Evolutionary conservation across 2,329 filamentous ascomycete species (phyloP).

Genomic region (Fusarium falciforme): DNA sequence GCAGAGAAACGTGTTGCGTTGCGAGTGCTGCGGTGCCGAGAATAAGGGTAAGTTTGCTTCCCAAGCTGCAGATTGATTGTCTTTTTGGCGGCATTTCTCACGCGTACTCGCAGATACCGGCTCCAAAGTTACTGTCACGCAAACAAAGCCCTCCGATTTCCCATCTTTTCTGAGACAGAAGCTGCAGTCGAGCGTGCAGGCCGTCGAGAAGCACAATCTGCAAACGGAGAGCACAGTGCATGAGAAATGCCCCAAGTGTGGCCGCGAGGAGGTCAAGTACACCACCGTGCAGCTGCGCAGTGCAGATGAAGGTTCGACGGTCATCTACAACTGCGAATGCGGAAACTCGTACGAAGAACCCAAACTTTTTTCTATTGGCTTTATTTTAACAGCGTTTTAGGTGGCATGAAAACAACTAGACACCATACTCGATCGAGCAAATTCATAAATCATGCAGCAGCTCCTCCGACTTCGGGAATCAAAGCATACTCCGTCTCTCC

Average conservation of each 20-base stretch:
- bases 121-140: constrained; percentile 80
- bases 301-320: constrained; percentile 94
- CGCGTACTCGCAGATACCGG: constrained; percentile 68
- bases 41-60: constrained; percentile 75
- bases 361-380: constrained; percentile 22
- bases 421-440: constrained; percentile 27
- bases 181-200: constrained; percentile 83
- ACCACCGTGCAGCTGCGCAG: constrained; percentile 87
- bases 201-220: constrained; percentile 80
- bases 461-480: constrained; percentile 73
- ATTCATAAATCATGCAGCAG: constrained; percentile 50
- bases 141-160: constrained; percentile 90
- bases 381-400: constrained; percentile 48
- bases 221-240: constrained; percentile 76
- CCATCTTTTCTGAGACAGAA: constrained; percentile 90
- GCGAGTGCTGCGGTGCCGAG: constrained; percentile 86
- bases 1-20: constrained; percentile 79
- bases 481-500: constrained; percentile 92
- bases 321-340: constrained; percentile 91
- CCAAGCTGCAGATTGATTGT: background rate
- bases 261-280: constrained; percentile 83
- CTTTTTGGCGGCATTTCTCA: constrained; percentile 15
- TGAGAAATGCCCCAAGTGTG: constrained; percentile 83
- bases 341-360: constrained; percentile 74
- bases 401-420: constrained; percentile 71